A percentile compares a stretch with the other conserved stretches of the same genome.
These are phyloP conservation scores for Lasiodiplodia gonubiensis DNA, from an alignment of 2,329 filamentous ascomycete genomes.

Conservation along the genomic window DNA sequence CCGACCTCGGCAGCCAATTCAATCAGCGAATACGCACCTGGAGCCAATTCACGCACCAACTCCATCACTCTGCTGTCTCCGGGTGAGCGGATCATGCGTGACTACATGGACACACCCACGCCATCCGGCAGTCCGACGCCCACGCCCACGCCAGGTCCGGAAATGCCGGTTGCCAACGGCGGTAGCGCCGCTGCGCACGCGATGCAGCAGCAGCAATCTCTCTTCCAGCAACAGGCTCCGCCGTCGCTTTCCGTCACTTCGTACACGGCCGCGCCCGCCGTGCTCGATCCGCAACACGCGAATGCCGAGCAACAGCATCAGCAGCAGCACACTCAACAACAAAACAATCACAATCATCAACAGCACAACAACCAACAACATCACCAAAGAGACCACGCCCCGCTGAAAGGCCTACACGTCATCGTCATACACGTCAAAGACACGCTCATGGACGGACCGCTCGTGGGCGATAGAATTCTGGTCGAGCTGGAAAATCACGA, in stretches of 20 bases:
- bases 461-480: constrained; percentile 70
- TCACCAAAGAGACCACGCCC: constrained; percentile 37
- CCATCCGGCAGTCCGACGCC: constrained; percentile 7
- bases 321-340: neutral
- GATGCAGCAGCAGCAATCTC: constrained; percentile 2
- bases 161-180: constrained; percentile 9
- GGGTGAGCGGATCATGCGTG: constrained; percentile 17
- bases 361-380: neutral
- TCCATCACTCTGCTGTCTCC: constrained; percentile 15
- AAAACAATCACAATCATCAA: neutral
- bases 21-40: neutral
- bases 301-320: neutral
- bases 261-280: neutral
- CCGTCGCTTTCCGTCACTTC: constrained; percentile 7
- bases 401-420: constrained; percentile 75
- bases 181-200: neutral
- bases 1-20: constrained; percentile 14
- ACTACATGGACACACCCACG: constrained; percentile 22
- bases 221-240: neutral
- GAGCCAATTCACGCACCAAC: neutral
- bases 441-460: constrained; percentile 72
- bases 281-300: neutral
- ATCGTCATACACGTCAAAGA: constrained; percentile 97
- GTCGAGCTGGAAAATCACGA: constrained; percentile 72
- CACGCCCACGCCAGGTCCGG: constrained; percentile 17